Percentiles rank a stretch among this genome's conserved stretches.
These are phyloP conservation scores for Blastomyces silverae DNA, from an alignment of 2,329 filamentous ascomycete genomes.

Conservation along the genomic window DNA sequence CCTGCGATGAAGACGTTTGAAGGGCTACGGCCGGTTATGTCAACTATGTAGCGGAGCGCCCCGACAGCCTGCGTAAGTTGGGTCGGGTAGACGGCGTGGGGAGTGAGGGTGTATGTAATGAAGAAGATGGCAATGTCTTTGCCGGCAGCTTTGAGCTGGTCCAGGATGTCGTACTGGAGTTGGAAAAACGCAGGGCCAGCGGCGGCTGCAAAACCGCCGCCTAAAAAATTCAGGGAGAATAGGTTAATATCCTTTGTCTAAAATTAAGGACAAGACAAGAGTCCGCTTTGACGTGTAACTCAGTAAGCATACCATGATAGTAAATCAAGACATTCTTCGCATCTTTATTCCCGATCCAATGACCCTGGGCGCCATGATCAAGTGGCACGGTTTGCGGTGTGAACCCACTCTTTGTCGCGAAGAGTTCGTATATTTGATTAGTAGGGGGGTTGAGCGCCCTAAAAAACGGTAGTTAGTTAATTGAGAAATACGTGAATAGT, in stretches of 20 bases:
- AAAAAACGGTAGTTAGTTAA: not conserved
- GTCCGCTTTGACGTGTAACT: not conserved
- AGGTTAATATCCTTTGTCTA: not conserved
- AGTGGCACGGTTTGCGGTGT: slow-evolving; percentile 30
- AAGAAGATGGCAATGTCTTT: slow-evolving; percentile 47
- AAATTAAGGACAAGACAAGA: not conserved
- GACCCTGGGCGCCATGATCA: slow-evolving; percentile 30
- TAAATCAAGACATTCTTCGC: slow-evolving; percentile 37
- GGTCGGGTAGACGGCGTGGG: slow-evolving; percentile 39
- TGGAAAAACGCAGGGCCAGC: slow-evolving; percentile 44
- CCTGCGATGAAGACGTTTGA: slow-evolving; percentile 37
- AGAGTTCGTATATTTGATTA: slow-evolving; percentile 25
- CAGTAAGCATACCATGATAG: slow-evolving; percentile 31
- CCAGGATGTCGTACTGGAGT: slow-evolving; percentile 43
- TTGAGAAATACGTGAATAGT: not conserved
- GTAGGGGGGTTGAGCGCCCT: slow-evolving; percentile 28
- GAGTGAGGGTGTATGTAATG: slow-evolving; percentile 54
- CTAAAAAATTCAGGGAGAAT: slow-evolving; percentile 27
- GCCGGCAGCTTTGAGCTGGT: slow-evolving; percentile 37
- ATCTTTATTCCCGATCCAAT: slow-evolving; percentile 37
- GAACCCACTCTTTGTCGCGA: slow-evolving; percentile 26
- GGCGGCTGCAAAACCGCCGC: slow-evolving; percentile 52
- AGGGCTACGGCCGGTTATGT: slow-evolving; percentile 30
- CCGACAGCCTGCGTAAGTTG: slow-evolving; percentile 40
- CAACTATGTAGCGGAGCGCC: slow-evolving; percentile 37